Evolutionary conservation across 306 rosid genomes (phyloP), one percentile per base, ranked within the genome.

Genomic region (Gastrolobium villosum): DNA sequence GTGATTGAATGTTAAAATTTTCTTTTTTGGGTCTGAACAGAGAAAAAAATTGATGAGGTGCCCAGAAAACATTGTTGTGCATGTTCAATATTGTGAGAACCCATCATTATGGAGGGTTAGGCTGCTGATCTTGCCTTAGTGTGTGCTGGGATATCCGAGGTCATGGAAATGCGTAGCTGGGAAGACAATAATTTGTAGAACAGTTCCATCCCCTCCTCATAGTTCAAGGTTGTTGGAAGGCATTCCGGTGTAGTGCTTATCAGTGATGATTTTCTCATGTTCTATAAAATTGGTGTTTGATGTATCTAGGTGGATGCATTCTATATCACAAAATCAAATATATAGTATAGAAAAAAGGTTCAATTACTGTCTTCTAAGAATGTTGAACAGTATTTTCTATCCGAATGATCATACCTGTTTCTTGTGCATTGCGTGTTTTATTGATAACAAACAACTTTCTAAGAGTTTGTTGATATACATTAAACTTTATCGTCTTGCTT

Each of bases 71-170:
- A 14, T 35, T 35, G 86, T 34, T 94, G 97, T 79, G 88, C 97
- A 6, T 94, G 98, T 82, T 82, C 98, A 31, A 88, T 91, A 88
- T 75, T 94, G 94, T 91, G 86, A 89, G 86, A 66, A 78, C 44
- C 48, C 26, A 40, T 60, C 52, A 35, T 46, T 56, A 55, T 37
- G 61, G 48, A 85, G 84, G 63, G 70, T 53, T 45, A 74, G 78
- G 90, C 71, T 81, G 81, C 81, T 78, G 74, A 83, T 79, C 82
- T 57, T 74, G 89, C 83, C 35, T 30, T 73, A 35, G 81, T 78
- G 79, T 49, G 54, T 73, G 83, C 67, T 76, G 81, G 84, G 83
- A 55, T 81, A 68, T 84, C 64, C 37, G 52, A 65, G 78, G 79
- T 83, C 80, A 43, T 74, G 77, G 84, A 78, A 72, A 76, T 70